phyloP scores from a whole-genome alignment of 768 basidiomycete species.

The Tricholoma terreum region DNA sequence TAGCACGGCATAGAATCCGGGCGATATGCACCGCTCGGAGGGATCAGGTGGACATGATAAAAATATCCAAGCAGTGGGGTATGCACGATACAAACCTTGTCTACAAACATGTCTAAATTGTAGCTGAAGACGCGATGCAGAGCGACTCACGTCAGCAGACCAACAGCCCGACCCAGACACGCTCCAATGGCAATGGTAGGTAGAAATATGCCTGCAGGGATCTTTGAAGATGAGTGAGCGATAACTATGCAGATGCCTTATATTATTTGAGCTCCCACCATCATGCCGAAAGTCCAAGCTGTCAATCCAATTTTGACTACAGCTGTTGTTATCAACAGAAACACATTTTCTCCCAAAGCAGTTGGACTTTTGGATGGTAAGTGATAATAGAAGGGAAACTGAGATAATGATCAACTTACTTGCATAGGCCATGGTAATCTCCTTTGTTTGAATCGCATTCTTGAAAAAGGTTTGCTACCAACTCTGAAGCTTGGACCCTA shows the following conservation, averaged over 20 bases:
- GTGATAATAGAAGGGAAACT: not conserved
- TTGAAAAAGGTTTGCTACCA: conserved; percentile 80
- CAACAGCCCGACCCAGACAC: conserved; percentile 67
- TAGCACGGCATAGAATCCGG: conserved; percentile 75
- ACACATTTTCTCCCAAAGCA: conserved; percentile 65
- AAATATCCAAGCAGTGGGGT: conserved; percentile 69
- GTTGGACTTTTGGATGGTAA: conserved; percentile 43
- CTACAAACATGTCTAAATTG: conserved; percentile 31
- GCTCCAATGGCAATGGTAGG: conserved; percentile 77
- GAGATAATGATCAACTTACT: conserved; percentile 42
- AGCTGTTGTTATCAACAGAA: conserved; percentile 62
- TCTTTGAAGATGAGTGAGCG: conserved; percentile 30
- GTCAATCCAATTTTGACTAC: conserved; percentile 59
- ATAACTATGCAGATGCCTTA: not conserved
- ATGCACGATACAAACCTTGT: conserved; percentile 63
- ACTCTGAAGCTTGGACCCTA: conserved; percentile 73
- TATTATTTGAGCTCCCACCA: conserved; percentile 38
- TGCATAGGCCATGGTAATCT: conserved; percentile 78
- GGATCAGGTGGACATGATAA: conserved; percentile 71
- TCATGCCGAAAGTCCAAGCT: conserved; percentile 79
- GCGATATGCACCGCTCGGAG: conserved; percentile 63
- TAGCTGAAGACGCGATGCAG: not conserved
- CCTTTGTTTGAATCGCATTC: conserved; percentile 71
- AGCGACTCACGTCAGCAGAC: conserved; percentile 56
- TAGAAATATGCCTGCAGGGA: conserved; percentile 75